phyloP scores from a whole-genome alignment of 345 rosid genomes.

The Acer saccharum region DNA sequence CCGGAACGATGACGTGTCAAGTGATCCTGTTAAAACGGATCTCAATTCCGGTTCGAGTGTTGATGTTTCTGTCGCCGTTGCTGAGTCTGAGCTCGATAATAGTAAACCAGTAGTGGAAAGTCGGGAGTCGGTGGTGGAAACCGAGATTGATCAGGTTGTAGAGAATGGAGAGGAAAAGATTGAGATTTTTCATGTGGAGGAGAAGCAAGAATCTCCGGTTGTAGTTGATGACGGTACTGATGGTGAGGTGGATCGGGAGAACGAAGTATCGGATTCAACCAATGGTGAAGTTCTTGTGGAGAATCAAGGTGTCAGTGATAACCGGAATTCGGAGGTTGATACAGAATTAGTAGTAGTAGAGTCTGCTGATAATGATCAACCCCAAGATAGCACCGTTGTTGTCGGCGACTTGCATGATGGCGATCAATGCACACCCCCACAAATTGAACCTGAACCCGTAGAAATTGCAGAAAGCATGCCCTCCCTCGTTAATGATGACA shows the following conservation, averaged over 20 bases:
- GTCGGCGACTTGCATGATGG: neutral
- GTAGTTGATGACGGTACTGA: neutral
- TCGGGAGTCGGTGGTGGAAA: neutral
- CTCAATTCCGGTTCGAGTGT: constrained; percentile 5
- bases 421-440: neutral
- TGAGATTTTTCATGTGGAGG: neutral
- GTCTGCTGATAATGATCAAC: neutral
- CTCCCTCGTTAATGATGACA: neutral
- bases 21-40: constrained; percentile 34
- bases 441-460: neutral
- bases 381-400: neutral
- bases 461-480: neutral
- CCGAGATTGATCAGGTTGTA: neutral
- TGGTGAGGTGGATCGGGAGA: constrained; percentile 26
- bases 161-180: neutral
- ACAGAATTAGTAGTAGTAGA: neutral
- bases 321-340: constrained; percentile 11
- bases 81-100: neutral
- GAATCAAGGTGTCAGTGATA: constrained; percentile 18
- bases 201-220: neutral
- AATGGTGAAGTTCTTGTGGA: neutral
- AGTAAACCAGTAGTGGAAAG: neutral
- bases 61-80: neutral
- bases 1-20: constrained; percentile 34
- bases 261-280: constrained; percentile 3